Conservation (phyloP, 176 grass and related monocot species). For the Canna indica region DNA sequence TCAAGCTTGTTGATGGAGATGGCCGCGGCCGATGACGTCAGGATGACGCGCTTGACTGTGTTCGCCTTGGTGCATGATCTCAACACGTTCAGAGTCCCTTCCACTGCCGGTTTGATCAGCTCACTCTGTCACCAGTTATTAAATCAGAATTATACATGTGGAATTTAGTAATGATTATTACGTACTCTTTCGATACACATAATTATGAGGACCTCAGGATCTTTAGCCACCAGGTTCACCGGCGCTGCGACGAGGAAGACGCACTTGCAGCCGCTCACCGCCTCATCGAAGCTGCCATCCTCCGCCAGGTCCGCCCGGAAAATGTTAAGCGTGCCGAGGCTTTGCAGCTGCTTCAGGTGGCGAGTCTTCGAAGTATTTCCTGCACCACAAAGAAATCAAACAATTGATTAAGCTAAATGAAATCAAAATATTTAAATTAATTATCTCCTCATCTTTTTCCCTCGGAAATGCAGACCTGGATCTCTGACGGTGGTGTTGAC, state of each 20-base stretch:
- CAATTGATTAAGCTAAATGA: background rate
- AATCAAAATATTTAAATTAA: background rate
- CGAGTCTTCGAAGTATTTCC: slow-evolving; percentile 27
- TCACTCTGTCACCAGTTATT: slow-evolving; percentile 36
- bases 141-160: too few relatives aligned
- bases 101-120: slow-evolving; percentile 29
- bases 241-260: slow-evolving; percentile 58
- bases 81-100: slow-evolving; percentile 54
- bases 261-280: slow-evolving; percentile 40
- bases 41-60: slow-evolving; percentile 51
- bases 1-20: slow-evolving; percentile 28
- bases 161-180: too few relatives aligned
- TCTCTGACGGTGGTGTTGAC: slow-evolving; percentile 56
- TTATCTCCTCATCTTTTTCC: too few relatives aligned
- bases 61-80: slow-evolving; percentile 50
- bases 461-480: slow-evolving; percentile 21
- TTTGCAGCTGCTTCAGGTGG: slow-evolving; percentile 45
- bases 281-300: slow-evolving; percentile 62
- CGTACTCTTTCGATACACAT: too few relatives aligned
- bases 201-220: slow-evolving; percentile 62
- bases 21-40: slow-evolving; percentile 53
- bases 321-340: slow-evolving; percentile 34
- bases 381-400: background rate
- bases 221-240: slow-evolving; percentile 26
- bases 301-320: slow-evolving; percentile 32